phyloP scores from a whole-genome alignment of 768 basidiomycete species.

The Amylocystis lapponica region DNA sequence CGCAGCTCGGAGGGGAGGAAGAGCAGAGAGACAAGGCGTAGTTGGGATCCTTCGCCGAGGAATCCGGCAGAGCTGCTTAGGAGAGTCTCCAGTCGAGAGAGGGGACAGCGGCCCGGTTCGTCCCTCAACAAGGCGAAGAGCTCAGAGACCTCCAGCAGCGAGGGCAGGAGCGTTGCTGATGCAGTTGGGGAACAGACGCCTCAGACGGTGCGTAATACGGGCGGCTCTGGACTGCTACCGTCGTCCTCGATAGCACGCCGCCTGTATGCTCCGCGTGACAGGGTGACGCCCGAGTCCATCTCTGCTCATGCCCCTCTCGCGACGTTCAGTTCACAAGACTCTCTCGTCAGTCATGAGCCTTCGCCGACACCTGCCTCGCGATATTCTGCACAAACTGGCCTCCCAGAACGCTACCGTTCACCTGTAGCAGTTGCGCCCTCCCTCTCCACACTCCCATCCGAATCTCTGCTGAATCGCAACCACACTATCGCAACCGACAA shows the following conservation, averaged over 20 bases:
- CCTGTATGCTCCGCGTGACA: slow-evolving; percentile 52
- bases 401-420: slow-evolving; percentile 40
- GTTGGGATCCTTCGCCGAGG: slow-evolving; percentile 35
- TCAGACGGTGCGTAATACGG: slow-evolving; percentile 12
- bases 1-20: slow-evolving; percentile 51
- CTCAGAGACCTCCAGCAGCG: slow-evolving; percentile 25
- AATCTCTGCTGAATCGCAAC: slow-evolving; percentile 32
- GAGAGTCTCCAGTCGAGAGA: slow-evolving; percentile 21
- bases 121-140: slow-evolving; percentile 12
- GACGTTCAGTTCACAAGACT: slow-evolving; percentile 18
- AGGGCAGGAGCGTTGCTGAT: slow-evolving; percentile 18
- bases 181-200: slow-evolving; percentile 17
- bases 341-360: slow-evolving; percentile 34
- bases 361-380: slow-evolving; percentile 42
- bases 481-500: slow-evolving; percentile 18
- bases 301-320: slow-evolving; percentile 6
- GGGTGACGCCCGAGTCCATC: slow-evolving; percentile 31
- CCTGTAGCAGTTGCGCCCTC: slow-evolving; percentile 52
- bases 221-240: slow-evolving; percentile 10
- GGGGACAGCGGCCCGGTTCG: slow-evolving; percentile 11
- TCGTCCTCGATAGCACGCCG: slow-evolving; percentile 40
- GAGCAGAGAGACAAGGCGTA: slow-evolving; percentile 43
- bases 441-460: slow-evolving; percentile 54
- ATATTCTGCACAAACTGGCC: slow-evolving; percentile 19
- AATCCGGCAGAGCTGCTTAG: slow-evolving; percentile 18